Base-by-base conservation (phyloP, 2,329 filamentous ascomycete species). In the Aspergillaceae sp. region DNA sequence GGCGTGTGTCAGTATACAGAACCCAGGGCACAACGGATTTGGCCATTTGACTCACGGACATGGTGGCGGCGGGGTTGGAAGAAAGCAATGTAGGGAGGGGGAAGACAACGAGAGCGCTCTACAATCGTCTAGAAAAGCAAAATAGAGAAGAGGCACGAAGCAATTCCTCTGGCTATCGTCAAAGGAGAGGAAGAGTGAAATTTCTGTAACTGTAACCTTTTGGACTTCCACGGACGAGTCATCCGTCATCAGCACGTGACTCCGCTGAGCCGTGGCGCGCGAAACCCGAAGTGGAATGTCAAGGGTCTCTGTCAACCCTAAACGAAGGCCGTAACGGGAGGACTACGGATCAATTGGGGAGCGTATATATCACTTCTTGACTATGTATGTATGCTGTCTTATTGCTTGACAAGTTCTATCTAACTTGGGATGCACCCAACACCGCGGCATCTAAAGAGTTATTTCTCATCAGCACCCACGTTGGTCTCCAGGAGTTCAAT, bases 41-140 rank as follows among this genome's bases (percentile, higher is more conserved):
- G 48, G 52, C 45, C 46, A 46, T 41, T 19, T 50, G 47, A 63
- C 63, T 64, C 53, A 65, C 63, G 49, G 63, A 63, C 63, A 66
- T 66, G 50, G 56, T 47, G 43, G 56, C 46, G 43, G 48, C 48
- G 59, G 56, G 57, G 59, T 50, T 38, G 19, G 26, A 50, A 42
- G 43, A 9, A 40, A 26, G 41, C 27, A 36, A 36, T 30, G 43
- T 27, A 41, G 37, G 30, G 29, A 40, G 9, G 28, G 30, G 47
- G 41, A 46, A 34, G 7, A 33, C 19, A 19, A 19, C 19, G 19
- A 19, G 19, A 19, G 19, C 19, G 19, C 19, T 19, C 2, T 19
- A 19, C 19, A 19, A 19, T 19, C 19, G 19, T 19, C 19, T 19
- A 19, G 19, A 19, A 29, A 41, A 30, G 40, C 11, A 41, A 41